phyloP scores from a whole-genome alignment of 352 stramenopile species.

The Globisporangium emineosum region DNA sequence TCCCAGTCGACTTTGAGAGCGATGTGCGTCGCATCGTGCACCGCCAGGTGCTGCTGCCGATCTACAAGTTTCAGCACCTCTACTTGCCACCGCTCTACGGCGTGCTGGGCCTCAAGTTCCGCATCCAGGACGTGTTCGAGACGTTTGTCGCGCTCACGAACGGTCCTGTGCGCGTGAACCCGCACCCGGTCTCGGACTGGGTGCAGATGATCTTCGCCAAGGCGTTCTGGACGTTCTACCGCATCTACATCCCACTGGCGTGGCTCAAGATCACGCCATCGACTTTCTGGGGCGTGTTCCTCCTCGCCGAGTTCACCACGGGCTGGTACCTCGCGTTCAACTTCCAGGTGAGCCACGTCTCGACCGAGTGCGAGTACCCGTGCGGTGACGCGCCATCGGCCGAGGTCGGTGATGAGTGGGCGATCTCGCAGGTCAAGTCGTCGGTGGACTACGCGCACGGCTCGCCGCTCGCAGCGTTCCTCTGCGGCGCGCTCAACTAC shows the following conservation, averaged over 20 bases:
- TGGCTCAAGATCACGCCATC: slow-evolving; percentile 57
- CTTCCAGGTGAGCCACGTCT: slow-evolving; percentile 91
- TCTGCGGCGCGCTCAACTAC: slow-evolving; percentile 96
- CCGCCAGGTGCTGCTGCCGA: slow-evolving; percentile 79
- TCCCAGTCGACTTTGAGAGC: slow-evolving; percentile 86
- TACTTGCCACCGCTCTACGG: slow-evolving; percentile 93
- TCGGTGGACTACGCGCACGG: slow-evolving; percentile 92
- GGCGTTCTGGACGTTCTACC: slow-evolving; percentile 88
- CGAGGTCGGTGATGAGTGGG: slow-evolving; percentile 88
- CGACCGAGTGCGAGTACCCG: slow-evolving; percentile 89
- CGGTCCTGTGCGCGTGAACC: slow-evolving; percentile 90
- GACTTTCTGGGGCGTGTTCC: slow-evolving; percentile 79
- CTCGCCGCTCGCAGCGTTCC: slow-evolving; percentile 86
- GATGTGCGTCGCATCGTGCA: slow-evolving; percentile 86
- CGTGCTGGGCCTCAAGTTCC: slow-evolving; percentile 93
- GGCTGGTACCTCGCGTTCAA: slow-evolving; percentile 94
- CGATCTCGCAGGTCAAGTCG: slow-evolving; percentile 92
- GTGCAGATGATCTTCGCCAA: slow-evolving; percentile 84
- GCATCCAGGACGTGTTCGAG: slow-evolving; percentile 90
- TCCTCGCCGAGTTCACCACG: slow-evolving; percentile 87
- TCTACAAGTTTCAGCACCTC: slow-evolving; percentile 92
- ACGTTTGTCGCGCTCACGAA: slow-evolving; percentile 86
- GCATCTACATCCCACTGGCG: slow-evolving; percentile 85
- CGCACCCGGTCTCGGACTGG: slow-evolving; percentile 75
- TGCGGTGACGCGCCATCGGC: slow-evolving; percentile 54